These are phyloP conservation scores for Suillus clintonianus DNA, from an alignment of 768 basidiomycete genomes.

Conservation along the genomic window DNA sequence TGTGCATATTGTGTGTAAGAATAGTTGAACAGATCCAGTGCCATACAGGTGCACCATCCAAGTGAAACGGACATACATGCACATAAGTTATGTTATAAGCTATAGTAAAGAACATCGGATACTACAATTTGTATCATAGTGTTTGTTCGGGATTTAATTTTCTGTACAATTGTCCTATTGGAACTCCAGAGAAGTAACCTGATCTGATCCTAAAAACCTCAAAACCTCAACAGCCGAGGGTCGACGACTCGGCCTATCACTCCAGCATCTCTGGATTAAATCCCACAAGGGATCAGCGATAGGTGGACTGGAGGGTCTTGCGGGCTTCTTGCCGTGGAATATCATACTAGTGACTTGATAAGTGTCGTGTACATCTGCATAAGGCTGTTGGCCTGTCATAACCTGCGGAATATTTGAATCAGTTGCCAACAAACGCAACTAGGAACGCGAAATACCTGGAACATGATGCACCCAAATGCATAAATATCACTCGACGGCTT, in stretches of 20 bases:
- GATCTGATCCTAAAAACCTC: constrained; percentile 7
- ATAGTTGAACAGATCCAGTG: no score
- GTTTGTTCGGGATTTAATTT: no score
- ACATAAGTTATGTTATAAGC: no score
- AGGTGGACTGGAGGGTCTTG: constrained; percentile 9
- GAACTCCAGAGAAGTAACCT: no score
- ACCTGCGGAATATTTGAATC: background rate
- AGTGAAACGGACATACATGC: no score
- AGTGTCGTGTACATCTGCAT: background rate
- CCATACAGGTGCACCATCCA: no score
- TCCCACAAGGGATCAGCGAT: constrained; percentile 16
- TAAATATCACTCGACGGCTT: background rate
- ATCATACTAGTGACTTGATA: constrained; percentile 24
- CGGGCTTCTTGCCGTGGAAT: constrained; percentile 7
- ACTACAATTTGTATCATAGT: no score
- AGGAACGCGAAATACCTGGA: background rate
- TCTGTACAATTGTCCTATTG: no score
- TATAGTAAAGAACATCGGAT: no score
- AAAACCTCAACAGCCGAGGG: constrained; percentile 15
- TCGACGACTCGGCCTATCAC: constrained; percentile 9
- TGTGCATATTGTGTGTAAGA: no score
- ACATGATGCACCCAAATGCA: constrained; percentile 4
- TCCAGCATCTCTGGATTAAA: constrained; percentile 2
- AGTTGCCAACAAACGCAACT: background rate
- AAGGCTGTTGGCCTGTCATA: constrained; percentile 4